Evolutionary conservation across 495 filamentous ascomycete genomes (phyloP), one percentile per base, ranked within the genome.

Genomic region (Penicillium mononematosum): DNA sequence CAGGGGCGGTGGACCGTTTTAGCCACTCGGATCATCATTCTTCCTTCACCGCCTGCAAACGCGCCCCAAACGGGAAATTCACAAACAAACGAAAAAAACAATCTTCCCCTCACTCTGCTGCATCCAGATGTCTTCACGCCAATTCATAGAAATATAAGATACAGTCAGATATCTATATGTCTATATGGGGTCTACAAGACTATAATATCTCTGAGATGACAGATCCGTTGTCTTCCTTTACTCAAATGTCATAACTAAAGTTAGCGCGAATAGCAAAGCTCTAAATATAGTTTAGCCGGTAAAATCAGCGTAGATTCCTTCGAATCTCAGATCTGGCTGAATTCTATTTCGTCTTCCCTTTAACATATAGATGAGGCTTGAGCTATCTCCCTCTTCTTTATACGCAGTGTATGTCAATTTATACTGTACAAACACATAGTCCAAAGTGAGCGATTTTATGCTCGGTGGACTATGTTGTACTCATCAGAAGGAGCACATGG

Each of bases 1-100:
- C 58, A 32, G 27, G 38, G 63, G 66, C 66, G 66, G 66, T 68
- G 58, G 55, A 42, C 10, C 36, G 5, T 50, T 39, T 22, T 59
- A 55, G 52, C 59, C 62, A 63, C 49, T 63, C 59, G 63, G 65
- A 66, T 60, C 63, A 61, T 55, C n/a, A 17, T 59, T 68, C 39
- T 62, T 61, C 50, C 63, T 58, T 60, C 65, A 68, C 66, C 66
- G 66, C 66, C 60, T 39, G 16, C 16, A 43, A 20, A 17, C 2
- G 16, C 5, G 7, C 4, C 51, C 51, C 10, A 58, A 65, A 50
- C 12, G 45, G 57, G 65, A 19, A 67, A 58, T 62, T 53, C 42
- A 29, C 36, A 61, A 68, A 68, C 66, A 68, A 68, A 66, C 54
- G 42, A 16, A 17, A 32, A 32, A 20, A 19, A 48, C 4, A 6